phyloP scores from a whole-genome alignment of 345 rosid species.

The Eucalyptus coolabah region DNA sequence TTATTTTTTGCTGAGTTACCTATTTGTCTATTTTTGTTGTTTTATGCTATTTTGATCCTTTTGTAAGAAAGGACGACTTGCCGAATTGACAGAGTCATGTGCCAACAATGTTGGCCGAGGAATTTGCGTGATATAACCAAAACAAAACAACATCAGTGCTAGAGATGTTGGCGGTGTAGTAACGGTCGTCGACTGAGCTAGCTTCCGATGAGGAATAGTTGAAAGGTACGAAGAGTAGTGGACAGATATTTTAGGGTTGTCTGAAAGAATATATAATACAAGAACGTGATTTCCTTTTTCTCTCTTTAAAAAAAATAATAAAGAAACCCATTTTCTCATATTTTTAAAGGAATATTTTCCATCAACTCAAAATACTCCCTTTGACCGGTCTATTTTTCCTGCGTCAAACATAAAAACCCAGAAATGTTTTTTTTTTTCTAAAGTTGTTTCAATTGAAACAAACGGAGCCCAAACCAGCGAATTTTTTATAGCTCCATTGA shows the following conservation, averaged over 20 bases:
- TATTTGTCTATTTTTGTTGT: background rate
- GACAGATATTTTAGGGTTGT: background rate
- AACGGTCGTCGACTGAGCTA: fast-evolving
- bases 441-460: background rate
- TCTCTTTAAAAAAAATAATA: background rate
- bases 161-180: background rate
- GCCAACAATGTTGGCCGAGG: background rate
- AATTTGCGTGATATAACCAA: background rate
- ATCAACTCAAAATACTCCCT: background rate
- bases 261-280: background rate
- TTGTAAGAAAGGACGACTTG: background rate
- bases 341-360: background rate
- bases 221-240: background rate
- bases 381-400: background rate
- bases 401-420: background rate
- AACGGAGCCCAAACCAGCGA: background rate
- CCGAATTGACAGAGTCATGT: background rate
- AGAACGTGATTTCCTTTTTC: background rate
- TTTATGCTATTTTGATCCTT: background rate
- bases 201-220: background rate
- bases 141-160: background rate
- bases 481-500: background rate
- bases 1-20: background rate
- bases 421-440: background rate
- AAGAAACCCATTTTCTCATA: background rate